Evolutionary conservation across 768 basidiomycete species (phyloP).

Genomic region (Amanita brunnescens): DNA sequence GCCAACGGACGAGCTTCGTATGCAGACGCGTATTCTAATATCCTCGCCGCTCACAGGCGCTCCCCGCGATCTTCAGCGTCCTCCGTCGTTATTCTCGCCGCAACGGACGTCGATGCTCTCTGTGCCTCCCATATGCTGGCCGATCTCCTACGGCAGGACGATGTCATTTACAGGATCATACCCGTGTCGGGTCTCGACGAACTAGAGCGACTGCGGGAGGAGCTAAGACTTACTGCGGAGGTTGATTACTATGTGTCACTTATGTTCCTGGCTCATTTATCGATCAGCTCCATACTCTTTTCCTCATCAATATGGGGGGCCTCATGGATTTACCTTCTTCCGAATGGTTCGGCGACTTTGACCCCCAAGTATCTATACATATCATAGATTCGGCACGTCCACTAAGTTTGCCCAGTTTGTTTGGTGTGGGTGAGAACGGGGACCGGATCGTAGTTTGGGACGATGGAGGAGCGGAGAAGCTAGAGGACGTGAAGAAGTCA

Average conservation of each 20-base stretch:
- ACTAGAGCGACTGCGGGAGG: conserved; percentile 54
- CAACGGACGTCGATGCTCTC: conserved; percentile 87
- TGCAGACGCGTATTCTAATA: conserved; percentile 60
- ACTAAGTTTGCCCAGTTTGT: conserved; percentile 80
- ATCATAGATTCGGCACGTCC: conserved; percentile 93
- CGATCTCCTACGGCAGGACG: conserved; percentile 86
- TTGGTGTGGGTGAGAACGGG: conserved; percentile 56
- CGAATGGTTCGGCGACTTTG: conserved; percentile 72
- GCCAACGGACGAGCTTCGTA: conserved; percentile 58
- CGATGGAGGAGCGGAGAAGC: conserved; percentile 68
- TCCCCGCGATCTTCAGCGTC: conserved; percentile 73
- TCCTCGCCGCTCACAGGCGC: conserved; percentile 63
- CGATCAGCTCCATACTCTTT: conserved; percentile 72
- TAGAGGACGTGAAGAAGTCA: conserved; percentile 66
- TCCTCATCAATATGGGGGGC: conserved; percentile 89
- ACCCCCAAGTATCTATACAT: conserved; percentile 61
- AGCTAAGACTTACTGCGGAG: conserved; percentile 59
- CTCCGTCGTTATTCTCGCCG: conserved; percentile 78
- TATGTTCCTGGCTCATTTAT: conserved; percentile 3
- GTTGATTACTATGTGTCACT: conserved; percentile 28
- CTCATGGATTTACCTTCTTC: conserved; percentile 72
- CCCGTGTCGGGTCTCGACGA: conserved; percentile 84
- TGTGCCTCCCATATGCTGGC: conserved; percentile 89
- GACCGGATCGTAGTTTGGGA: conserved; percentile 88
- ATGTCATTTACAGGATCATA: conserved; percentile 82